Evolutionary conservation across 2,329 filamentous ascomycete genomes (phyloP).

Genomic region (Ramularia endophylla): DNA sequence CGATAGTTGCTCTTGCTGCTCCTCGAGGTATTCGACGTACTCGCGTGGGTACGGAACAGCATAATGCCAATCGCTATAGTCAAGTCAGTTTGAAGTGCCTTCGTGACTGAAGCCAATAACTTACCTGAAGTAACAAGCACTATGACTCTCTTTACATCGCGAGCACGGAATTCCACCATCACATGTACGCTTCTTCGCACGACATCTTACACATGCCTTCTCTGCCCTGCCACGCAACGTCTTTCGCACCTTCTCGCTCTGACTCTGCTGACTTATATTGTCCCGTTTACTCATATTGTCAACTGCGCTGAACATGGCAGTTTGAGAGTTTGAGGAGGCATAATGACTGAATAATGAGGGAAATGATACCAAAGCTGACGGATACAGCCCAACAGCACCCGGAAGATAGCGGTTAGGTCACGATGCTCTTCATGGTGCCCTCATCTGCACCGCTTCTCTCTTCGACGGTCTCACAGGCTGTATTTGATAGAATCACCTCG

Average conservation of each 20-base stretch:
- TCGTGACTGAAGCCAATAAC: too few relatives aligned
- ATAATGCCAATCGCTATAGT: constrained; percentile 17
- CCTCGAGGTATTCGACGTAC: constrained; percentile 19
- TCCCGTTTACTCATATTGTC: constrained; percentile 14
- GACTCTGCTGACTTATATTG: constrained; percentile 9
- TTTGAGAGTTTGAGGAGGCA: not conserved
- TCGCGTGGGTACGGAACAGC: constrained; percentile 18
- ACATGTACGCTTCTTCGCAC: constrained; percentile 19
- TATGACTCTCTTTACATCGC: constrained; percentile 18
- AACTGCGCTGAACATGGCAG: not conserved
- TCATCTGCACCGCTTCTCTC: too few relatives aligned
- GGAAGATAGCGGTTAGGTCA: not conserved
- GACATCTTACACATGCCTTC: constrained; percentile 20
- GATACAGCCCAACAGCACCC: constrained; percentile 1
- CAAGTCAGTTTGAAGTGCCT: not conserved
- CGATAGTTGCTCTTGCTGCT: constrained; percentile 18
- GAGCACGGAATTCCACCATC: constrained; percentile 17
- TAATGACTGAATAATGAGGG: too few relatives aligned
- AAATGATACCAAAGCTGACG: too few relatives aligned
- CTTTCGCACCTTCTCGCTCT: constrained; percentile 17
- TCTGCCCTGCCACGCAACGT: constrained; percentile 14
- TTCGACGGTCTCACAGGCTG: too few relatives aligned
- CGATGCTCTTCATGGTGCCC: too few relatives aligned
- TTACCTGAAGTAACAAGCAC: constrained; percentile 20
- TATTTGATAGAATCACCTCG: constrained; percentile 5